Evolutionary conservation across 2,329 filamentous ascomycete species (phyloP).

Genomic region (Zymoseptoria ardabiliae): DNA sequence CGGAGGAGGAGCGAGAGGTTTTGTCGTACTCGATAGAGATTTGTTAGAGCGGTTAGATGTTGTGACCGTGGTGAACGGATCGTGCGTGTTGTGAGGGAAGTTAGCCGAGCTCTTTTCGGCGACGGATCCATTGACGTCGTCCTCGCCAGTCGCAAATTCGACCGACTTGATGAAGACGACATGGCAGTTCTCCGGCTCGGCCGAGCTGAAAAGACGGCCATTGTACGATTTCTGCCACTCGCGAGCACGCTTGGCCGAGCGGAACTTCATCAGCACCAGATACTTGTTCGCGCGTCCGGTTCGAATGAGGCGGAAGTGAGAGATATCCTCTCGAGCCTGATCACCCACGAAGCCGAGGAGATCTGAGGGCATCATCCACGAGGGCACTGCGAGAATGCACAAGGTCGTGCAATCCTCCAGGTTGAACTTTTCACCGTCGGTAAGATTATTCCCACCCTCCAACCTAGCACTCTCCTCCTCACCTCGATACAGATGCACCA

Average conservation of each 20-base stretch:
- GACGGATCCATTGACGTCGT: slow-evolving; percentile 6
- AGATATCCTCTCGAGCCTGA: slow-evolving; percentile 75
- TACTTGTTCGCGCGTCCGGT: slow-evolving; percentile 85
- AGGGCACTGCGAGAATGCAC: slow-evolving; percentile 90
- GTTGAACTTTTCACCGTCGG: slow-evolving; percentile 28
- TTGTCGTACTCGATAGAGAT: slow-evolving; percentile 36
- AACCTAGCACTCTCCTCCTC: slow-evolving; percentile 63
- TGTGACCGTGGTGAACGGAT: slow-evolving; percentile 49
- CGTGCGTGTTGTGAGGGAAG: slow-evolving; percentile 53
- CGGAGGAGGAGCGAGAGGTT: slow-evolving; percentile 65
- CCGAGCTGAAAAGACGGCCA: slow-evolving; percentile 74
- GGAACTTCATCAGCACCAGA: slow-evolving; percentile 92
- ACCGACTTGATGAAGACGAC: slow-evolving; percentile 92
- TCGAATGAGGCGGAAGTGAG: slow-evolving; percentile 89
- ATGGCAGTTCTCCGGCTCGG: slow-evolving; percentile 82
- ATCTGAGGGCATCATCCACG: slow-evolving; percentile 84
- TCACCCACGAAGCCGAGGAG: slow-evolving; percentile 89
- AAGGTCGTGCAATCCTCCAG: slow-evolving; percentile 74
- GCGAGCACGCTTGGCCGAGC: slow-evolving; percentile 63
- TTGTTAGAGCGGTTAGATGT: slow-evolving; percentile 28
- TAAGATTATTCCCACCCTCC: slow-evolving; percentile 40
- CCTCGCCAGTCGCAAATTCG: slow-evolving; percentile 62
- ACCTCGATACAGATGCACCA: slow-evolving; percentile 91
- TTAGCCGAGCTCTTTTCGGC: slow-evolving; percentile 45
- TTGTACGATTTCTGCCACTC: slow-evolving; percentile 84